Evolutionary conservation across 2,329 filamentous ascomycete genomes (phyloP).

Genomic region (Alternaria sp.): DNA sequence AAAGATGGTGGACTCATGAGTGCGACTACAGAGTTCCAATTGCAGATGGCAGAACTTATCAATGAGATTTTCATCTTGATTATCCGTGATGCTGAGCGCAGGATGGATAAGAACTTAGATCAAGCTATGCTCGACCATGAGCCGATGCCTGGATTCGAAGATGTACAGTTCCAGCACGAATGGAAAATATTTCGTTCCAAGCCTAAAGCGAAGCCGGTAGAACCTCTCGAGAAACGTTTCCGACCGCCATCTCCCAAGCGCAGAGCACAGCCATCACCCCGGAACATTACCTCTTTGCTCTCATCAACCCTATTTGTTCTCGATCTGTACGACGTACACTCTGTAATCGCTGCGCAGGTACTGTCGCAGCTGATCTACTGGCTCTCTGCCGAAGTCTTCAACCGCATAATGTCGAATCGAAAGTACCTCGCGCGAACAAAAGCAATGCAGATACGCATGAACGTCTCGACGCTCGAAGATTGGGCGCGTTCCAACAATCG

Average conservation of each 20-base stretch:
- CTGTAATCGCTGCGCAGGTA: conserved; percentile 92
- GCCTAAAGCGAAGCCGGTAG: conserved; percentile 81
- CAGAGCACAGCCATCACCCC: conserved; percentile 87
- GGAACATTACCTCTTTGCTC: conserved; percentile 93
- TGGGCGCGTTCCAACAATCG: conserved; percentile 95
- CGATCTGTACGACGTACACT: conserved; percentile 98
- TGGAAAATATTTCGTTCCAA: conserved; percentile 98
- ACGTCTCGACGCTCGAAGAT: conserved; percentile 92
- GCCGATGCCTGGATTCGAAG: conserved; percentile 96
- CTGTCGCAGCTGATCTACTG: conserved; percentile 94
- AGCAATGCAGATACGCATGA: conserved; percentile 99
- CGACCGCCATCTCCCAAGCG: conserved; percentile 93
- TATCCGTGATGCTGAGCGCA: conserved; percentile 91
- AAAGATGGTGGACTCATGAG: conserved; percentile 85
- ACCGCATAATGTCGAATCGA: conserved; percentile 94
- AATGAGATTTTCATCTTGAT: conserved; percentile 99
- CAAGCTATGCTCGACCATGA: conserved; percentile 96
- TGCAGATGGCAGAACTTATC: conserved; percentile 90
- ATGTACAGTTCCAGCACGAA: conserved; percentile 96
- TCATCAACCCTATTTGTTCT: conserved; percentile 97
- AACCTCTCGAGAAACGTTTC: conserved; percentile 88
- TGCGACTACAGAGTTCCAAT: conserved; percentile 87
- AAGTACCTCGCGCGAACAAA: conserved; percentile 96
- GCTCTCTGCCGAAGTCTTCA: conserved; percentile 95
- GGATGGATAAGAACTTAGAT: conserved; percentile 95